Conservation (phyloP, 2,329 filamentous ascomycete species). For the Aspergillus fijiensis region DNA sequence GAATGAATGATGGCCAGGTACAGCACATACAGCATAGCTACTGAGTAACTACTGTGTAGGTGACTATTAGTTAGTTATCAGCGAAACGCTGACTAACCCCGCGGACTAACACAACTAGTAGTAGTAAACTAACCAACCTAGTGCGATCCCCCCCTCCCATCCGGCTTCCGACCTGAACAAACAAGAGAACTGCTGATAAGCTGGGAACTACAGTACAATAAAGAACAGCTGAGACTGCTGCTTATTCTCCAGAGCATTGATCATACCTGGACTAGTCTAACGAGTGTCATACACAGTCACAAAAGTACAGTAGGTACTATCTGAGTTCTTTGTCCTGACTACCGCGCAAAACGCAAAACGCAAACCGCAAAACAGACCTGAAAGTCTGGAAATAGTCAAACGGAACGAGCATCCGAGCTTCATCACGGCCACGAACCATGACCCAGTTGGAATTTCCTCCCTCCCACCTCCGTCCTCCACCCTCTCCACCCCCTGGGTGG, state of each 20-base stretch:
- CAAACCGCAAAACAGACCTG: too few relatives aligned
- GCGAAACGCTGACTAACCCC: background rate
- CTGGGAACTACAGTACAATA: too few relatives aligned
- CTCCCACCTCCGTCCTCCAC: background rate
- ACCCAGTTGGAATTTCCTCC: background rate
- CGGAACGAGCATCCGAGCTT: background rate
- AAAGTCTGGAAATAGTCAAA: background rate
- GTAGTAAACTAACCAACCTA: background rate
- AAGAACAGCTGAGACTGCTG: background rate
- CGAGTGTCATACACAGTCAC: too few relatives aligned
- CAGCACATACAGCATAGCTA: background rate
- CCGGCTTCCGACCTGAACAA: background rate
- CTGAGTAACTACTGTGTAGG: background rate
- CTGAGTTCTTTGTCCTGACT: background rate
- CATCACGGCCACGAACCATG: background rate
- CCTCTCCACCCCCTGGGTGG: constrained; percentile 3
- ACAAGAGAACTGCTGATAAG: background rate
- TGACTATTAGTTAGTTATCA: background rate
- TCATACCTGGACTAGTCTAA: too few relatives aligned
- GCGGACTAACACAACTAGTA: background rate
- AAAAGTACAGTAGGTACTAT: too few relatives aligned
- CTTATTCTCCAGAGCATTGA: too few relatives aligned
- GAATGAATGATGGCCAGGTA: too few relatives aligned
- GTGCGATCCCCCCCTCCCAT: background rate
- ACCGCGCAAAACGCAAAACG: background rate